phyloP scores from a whole-genome alignment of 1,284 basidiomycete species.

The Rhodotorula sp. region DNA sequence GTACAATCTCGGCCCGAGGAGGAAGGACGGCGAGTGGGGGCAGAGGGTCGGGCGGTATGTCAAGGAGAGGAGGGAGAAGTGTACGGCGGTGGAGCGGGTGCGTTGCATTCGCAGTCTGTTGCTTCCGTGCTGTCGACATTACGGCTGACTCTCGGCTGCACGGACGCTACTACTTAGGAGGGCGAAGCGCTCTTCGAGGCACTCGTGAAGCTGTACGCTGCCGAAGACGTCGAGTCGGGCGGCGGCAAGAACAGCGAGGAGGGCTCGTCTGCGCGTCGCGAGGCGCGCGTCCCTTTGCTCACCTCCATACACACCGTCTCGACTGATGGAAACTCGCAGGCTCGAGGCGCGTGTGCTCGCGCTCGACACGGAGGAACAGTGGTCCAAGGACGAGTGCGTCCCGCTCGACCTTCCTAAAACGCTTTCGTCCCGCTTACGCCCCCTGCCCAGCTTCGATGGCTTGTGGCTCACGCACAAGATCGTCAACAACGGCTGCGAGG shows the following conservation, averaged over 20 bases:
- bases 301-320: no score
- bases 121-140: neutral
- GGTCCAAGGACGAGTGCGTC: neutral
- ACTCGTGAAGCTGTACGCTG: neutral
- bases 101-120: neutral
- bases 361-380: neutral
- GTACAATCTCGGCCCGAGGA: neutral
- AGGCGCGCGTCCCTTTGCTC: no score
- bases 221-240: neutral
- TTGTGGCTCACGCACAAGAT: neutral
- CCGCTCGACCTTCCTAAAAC: neutral
- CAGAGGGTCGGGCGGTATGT: neutral
- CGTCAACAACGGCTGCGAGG: neutral
- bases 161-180: neutral
- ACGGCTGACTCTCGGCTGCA: no score
- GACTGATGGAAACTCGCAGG: neutral
- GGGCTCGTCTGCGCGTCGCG: neutral
- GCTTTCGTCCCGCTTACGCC: neutral
- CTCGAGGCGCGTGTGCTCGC: neutral
- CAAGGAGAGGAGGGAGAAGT: neutral
- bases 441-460: neutral
- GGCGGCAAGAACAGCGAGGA: neutral
- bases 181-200: neutral
- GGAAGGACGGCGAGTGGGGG: neutral
- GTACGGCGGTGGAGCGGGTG: slow-evolving; percentile 1